Evolutionary conservation across 116 monocot species (phyloP).

Genomic region (Dioscorea cayenensis): DNA sequence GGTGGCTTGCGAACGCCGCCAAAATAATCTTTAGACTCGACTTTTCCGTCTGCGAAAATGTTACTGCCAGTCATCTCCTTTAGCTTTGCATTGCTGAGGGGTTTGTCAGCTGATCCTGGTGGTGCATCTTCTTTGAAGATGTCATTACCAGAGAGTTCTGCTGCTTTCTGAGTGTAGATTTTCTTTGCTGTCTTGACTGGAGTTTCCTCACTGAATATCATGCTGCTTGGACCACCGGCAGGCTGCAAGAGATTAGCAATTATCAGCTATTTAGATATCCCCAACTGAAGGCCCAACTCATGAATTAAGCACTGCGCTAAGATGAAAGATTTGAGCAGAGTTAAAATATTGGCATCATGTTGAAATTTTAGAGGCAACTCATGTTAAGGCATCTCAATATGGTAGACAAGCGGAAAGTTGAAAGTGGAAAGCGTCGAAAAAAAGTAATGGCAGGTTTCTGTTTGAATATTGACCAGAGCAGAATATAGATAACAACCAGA

Average conservation of each 20-base stretch:
- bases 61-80: slow-evolving; percentile 74
- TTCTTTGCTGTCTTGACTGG: slow-evolving; percentile 52
- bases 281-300: too few relatives aligned
- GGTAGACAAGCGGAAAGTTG: too few relatives aligned
- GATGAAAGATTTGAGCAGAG: too few relatives aligned
- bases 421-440: too few relatives aligned
- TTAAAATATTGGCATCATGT: too few relatives aligned
- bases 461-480: too few relatives aligned
- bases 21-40: slow-evolving; percentile 44
- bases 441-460: too few relatives aligned
- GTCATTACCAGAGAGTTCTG: slow-evolving; percentile 55
- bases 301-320: too few relatives aligned
- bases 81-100: slow-evolving; percentile 60
- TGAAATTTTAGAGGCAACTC: too few relatives aligned
- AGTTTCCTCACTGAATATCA: slow-evolving; percentile 38
- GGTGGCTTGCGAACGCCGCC: slow-evolving; percentile 79
- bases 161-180: slow-evolving; percentile 49
- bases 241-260: slow-evolving; percentile 20
- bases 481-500: too few relatives aligned
- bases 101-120: slow-evolving; percentile 44
- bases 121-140: slow-evolving; percentile 49
- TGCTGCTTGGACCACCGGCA: slow-evolving; percentile 40
- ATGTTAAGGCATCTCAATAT: too few relatives aligned
- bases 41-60: slow-evolving; percentile 68
- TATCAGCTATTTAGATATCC: background rate